Percentiles rank a stretch among this genome's conserved stretches.
These are phyloP conservation scores for Pisolithus orientalis DNA, from an alignment of 768 basidiomycete genomes.

Conservation along the genomic window DNA sequence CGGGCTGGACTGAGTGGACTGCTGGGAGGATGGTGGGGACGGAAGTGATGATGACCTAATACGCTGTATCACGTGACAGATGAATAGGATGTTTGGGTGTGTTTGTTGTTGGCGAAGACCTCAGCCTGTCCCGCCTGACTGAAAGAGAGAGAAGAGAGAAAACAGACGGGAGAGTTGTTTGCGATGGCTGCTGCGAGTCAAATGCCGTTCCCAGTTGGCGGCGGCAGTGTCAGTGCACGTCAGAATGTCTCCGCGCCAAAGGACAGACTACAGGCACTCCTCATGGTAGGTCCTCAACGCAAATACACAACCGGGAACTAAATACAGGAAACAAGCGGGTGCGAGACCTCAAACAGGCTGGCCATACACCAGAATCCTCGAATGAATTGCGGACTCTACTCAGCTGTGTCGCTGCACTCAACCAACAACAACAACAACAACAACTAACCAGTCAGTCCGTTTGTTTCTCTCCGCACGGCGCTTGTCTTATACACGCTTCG, in stretches of 20 bases:
- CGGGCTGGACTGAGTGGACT: conserved; percentile 57
- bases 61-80: background rate
- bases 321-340: conserved; percentile 30
- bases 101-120: too few species aligned
- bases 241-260: conserved; percentile 11
- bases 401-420: conserved; percentile 30
- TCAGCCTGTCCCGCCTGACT: too few species aligned
- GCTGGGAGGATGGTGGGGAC: conserved; percentile 82
- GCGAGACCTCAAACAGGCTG: conserved; percentile 34
- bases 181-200: too few species aligned
- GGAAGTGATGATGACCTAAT: conserved; percentile 13
- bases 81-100: background rate
- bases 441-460: conserved; percentile 25
- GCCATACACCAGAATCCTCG: conserved; percentile 39
- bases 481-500: conserved; percentile 17
- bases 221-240: background rate
- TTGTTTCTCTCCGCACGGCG: background rate
- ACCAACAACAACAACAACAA: conserved; percentile 22
- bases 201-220: too few species aligned
- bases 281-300: conserved; percentile 7
- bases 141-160: too few species aligned
- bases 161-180: too few species aligned
- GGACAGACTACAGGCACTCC: conserved; percentile 20
- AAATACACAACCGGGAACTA: too few species aligned
- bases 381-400: conserved; percentile 38